phyloP scores from a whole-genome alignment of 192 early-diverging fungal genomes.

The Backusella macrospora region DNA sequence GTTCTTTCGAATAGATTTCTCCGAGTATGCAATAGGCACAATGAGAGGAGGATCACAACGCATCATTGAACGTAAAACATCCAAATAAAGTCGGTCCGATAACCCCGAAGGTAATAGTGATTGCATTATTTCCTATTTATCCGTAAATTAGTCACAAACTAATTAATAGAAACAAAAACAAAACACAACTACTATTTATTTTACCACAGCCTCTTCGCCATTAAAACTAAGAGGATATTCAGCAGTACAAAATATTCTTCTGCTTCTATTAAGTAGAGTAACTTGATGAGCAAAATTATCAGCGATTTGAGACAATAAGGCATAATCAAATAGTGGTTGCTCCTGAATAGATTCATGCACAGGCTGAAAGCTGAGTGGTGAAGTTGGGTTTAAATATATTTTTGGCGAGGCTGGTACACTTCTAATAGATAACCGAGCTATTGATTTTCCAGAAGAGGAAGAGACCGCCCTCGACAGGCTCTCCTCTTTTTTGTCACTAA shows the following conservation, averaged over 20 bases:
- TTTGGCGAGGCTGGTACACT: conserved; percentile 14
- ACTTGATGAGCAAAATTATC: conserved; percentile 23
- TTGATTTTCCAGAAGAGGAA: conserved; percentile 21
- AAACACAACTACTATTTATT: background rate
- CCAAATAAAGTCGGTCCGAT: conserved; percentile 17
- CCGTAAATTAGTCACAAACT: background rate
- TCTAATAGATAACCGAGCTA: background rate
- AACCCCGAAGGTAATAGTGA: conserved; percentile 27
- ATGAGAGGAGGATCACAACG: conserved; percentile 27
- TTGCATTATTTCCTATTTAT: conserved; percentile 26
- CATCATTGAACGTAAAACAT: conserved; percentile 33
- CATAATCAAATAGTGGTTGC: conserved; percentile 10
- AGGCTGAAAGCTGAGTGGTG: conserved; percentile 19
- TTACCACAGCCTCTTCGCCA: conserved; percentile 36
- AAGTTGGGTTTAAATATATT: conserved; percentile 17
- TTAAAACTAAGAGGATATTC: conserved; percentile 41
- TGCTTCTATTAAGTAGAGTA: background rate
- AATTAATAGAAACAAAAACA: background rate
- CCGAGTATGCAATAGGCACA: conserved; percentile 38
- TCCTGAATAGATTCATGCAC: conserved; percentile 4
- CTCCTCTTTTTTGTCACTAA: conserved; percentile 4
- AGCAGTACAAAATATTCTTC: conserved; percentile 30
- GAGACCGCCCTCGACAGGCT: conserved; percentile 10
- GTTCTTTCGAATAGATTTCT: conserved; percentile 37
- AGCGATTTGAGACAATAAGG: conserved; percentile 21